These are phyloP conservation scores for Suhomyces emberorum DNA, from an alignment of 805 yeast species.

Conservation along the genomic window DNA sequence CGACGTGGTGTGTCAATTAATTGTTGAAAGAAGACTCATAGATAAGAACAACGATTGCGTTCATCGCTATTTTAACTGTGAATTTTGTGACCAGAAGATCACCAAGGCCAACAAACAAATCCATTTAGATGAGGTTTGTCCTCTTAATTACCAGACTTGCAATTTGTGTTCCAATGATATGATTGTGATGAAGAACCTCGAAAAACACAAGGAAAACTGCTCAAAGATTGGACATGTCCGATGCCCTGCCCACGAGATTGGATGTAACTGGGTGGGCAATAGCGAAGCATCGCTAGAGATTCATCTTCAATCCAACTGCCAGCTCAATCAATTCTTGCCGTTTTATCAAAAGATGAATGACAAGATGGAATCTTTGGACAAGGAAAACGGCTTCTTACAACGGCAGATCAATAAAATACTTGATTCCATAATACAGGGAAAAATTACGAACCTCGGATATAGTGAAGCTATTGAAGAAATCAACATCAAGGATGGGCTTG, in stretches of 20 bases:
- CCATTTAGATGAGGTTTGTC: conserved; percentile 41
- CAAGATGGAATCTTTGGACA: conserved; percentile 23
- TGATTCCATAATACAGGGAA: conserved; percentile 48
- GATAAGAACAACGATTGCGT: conserved; percentile 29
- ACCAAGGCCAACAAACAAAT: conserved; percentile 23
- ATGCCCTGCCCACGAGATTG: conserved; percentile 48
- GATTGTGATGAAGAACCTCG: conserved; percentile 36
- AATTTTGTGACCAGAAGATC: conserved; percentile 30
- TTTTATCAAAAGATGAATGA: conserved; percentile 18
- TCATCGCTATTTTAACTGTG: conserved; percentile 36
- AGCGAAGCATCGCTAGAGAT: conserved; percentile 35
- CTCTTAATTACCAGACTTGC: conserved; percentile 39
- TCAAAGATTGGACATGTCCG: conserved; percentile 33
- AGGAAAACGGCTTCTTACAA: conserved; percentile 40
- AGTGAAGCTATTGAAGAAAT: conserved; percentile 47
- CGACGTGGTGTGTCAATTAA: conserved; percentile 10
- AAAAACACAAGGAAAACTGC: conserved; percentile 43
- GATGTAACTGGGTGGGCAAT: conserved; percentile 48
- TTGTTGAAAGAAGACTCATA: conserved; percentile 20
- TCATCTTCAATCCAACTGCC: conserved; percentile 32
- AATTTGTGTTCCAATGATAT: conserved; percentile 40
- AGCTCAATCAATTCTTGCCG: conserved; percentile 28
- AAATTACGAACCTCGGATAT: conserved; percentile 48
- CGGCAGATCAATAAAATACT: conserved; percentile 44
- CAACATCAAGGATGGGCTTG: conserved; percentile 18